phyloP scores from a whole-genome alignment of 495 filamentous ascomycete genomes.

The Bryoglossum gracile region DNA sequence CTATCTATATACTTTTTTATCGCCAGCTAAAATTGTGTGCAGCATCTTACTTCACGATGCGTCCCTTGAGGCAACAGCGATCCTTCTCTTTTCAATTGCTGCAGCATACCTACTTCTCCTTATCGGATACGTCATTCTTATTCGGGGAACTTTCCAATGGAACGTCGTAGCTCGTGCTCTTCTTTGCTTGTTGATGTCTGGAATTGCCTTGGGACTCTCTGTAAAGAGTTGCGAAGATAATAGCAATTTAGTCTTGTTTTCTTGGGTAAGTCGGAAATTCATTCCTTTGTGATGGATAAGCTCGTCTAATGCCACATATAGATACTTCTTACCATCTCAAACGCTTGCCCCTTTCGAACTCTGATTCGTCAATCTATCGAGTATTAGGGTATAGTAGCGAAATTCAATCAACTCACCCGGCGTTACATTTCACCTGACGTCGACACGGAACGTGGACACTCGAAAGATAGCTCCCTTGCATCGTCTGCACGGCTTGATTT shows the following conservation, averaged over 20 bases:
- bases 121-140: background rate
- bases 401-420: too few relatives aligned
- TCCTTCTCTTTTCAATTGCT: background rate
- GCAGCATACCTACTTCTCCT: background rate
- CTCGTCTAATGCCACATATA: background rate
- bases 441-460: too few relatives aligned
- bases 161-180: background rate
- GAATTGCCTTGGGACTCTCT: background rate
- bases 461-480: too few relatives aligned
- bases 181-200: background rate
- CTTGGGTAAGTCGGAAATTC: background rate
- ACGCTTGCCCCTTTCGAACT: background rate
- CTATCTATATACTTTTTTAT: background rate
- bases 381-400: too few relatives aligned
- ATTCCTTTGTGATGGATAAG: background rate
- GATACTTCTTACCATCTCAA: background rate
- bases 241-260: background rate
- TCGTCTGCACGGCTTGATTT: too few relatives aligned
- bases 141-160: background rate
- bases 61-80: background rate
- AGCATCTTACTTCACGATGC: background rate
- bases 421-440: too few relatives aligned
- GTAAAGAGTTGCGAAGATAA: background rate
- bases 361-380: background rate
- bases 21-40: background rate